Evolutionary conservation across 257 asterid species (phyloP).

Genomic region (Jacaranda copaia): DNA sequence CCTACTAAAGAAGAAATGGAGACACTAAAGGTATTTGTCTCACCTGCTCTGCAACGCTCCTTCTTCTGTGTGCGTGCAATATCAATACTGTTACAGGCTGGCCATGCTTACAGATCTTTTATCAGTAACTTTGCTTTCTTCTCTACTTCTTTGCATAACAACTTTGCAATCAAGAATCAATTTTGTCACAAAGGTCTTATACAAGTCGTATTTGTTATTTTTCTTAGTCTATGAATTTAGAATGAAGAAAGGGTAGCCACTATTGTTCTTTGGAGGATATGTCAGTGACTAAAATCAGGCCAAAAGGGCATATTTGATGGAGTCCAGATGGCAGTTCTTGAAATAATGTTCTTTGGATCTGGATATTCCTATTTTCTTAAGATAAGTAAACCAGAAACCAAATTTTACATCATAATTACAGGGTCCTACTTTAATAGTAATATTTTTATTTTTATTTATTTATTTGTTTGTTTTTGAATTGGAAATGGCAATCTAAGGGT

Average conservation of each 20-base stretch:
- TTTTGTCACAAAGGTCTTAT: neutral
- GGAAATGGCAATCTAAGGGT: no score
- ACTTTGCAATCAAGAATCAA: neutral
- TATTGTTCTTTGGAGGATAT: conserved; percentile 4
- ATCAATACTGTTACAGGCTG: conserved; percentile 14
- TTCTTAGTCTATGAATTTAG: conserved; percentile 4
- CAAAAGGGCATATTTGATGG: neutral
- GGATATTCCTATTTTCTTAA: no score
- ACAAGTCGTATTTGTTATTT: neutral
- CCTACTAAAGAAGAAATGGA: conserved; percentile 99
- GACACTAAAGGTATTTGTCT: conserved; percentile 72
- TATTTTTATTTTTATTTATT: no score
- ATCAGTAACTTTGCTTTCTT: conserved; percentile 27
- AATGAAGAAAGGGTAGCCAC: conserved; percentile 13
- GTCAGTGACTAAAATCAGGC: neutral
- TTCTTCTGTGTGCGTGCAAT: conserved; percentile 1
- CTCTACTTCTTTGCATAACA: conserved; percentile 10
- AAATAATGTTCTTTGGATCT: no score
- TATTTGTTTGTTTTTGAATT: no score
- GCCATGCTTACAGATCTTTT: conserved; percentile 17
- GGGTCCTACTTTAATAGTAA: no score
- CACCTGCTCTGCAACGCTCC: conserved; percentile 12
- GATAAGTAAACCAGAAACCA: no score
- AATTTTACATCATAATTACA: no score
- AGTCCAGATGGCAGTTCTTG: neutral